Base-by-base conservation (phyloP, 495 filamentous ascomycete species). In the Penicillium cosmopolitanum region DNA sequence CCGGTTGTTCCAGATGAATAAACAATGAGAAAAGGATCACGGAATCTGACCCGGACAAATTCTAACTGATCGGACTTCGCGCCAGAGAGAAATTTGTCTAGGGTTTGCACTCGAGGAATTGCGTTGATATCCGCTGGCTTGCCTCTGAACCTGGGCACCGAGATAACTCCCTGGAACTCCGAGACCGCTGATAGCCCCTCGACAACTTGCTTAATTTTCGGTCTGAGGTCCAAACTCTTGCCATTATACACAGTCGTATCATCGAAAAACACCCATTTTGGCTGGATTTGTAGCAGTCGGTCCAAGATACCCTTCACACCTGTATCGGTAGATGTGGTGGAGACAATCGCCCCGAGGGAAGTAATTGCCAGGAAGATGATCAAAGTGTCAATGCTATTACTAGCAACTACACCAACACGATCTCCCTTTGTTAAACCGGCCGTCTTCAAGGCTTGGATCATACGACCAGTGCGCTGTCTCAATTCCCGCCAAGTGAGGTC, bases 1-100 rank as follows among this genome's bases (percentile, higher is more conserved):
- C 89, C 90, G 4, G 90, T 93, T 0, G 90, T 93, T 4, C 90
- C 90, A 23, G 82, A 86, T 7, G 85, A 89, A 63, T 89, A 93
- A n/a, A 92, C 79, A 25, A 93, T 85, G 53, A 91, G 89, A 15
- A 91, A 80, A 0, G 89, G 90, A 69, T 92, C 57, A 3, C 57
- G 48, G 47, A 64, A 64, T 7, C 34, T 28, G 12, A 88, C 75
- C 31, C 82, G 79, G 57, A 83, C 81, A 62, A 91, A 88, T 34
- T 77, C 71, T 2, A 85, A 69, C 4, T 75, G 66, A 4, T 73
- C 61, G n/a, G 73, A 70, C 2, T 73, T 60, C 11, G 77, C 80
- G 0, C 71, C 72, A 0, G 66, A 51, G 42, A 91, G 60, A 64
- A 88, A 91, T 7, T 61, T 63, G 3, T 74, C 71, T 59, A 87